Evolutionary conservation across 345 rosid genomes (phyloP), one percentile per base, ranked within the genome.

Genomic region (Luvunga scandens): DNA sequence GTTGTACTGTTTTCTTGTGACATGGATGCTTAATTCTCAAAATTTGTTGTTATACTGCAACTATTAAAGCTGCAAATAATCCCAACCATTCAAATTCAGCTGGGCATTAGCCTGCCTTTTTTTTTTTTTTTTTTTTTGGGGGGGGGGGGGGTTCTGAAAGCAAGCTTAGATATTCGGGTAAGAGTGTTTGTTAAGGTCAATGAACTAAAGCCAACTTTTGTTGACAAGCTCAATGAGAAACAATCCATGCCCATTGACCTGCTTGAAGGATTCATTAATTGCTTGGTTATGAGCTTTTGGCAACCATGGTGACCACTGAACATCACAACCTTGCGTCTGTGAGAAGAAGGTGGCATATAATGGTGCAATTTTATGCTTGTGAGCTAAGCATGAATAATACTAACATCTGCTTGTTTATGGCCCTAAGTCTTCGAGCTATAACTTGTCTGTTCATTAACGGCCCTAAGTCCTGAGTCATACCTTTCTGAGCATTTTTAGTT

Each of bases 21-120:
- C 7, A 59, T 14, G 34, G 76, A 73, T 53, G 36, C 27, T 72
- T 30, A 72, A 56, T 56, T 25, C 24, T 21, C 75, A 72, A 72
- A 72, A 7, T 55, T 7, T 21, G 38, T 6, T 53, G 50, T 45
- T 45, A 45, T 45, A 45, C 48, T 34, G 56, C 22, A 19, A 31
- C 39, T 19, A 71, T 24, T 31, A 31, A 10, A 72, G 64, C 24
- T 33, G 30, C 10, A 72, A 72, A 21, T 55, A 62, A 56, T 24
- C 30, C 4, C 56, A 55, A 18, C 28, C 39, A 19, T 71, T 71
- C 25, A 56, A 56, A 33, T 30, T 63, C 64, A 12, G 64, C 64
- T 4, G 1, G 12, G 22, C 48, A 30, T 13, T 22, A 6, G 65
- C 42, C 50, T 56, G 42, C 6, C n/a, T 33, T 31, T 4, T 30